Conservation (phyloP, 305 asterid genomes). For the Petunia hybrid region DNA sequence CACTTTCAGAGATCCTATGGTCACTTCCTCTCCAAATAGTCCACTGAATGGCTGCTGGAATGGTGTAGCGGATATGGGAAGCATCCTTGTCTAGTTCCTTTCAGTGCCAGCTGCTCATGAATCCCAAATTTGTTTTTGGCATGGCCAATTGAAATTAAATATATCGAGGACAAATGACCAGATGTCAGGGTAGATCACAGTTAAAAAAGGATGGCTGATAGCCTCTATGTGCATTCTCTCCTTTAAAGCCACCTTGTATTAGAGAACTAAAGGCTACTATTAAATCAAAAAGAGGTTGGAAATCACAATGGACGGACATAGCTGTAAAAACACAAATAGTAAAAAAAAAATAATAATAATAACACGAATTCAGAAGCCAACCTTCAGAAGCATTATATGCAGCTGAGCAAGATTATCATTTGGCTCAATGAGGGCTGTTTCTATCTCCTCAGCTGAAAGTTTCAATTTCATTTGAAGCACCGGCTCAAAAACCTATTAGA, state of each 20-base stretch:
- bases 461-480: conserved; percentile 57
- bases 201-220: conserved; percentile 3
- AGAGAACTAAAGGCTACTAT: conserved; percentile 11
- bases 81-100: conserved; percentile 9
- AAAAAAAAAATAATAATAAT: too few species aligned
- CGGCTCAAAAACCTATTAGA: conserved; percentile 73
- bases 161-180: conserved; percentile 2
- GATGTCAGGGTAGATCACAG: background rate
- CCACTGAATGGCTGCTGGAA: conserved; percentile 13
- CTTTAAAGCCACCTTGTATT: conserved; percentile 18
- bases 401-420: conserved; percentile 71
- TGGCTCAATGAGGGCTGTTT: conserved; percentile 74
- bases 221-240: conserved; percentile 20
- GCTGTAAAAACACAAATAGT: conserved; percentile 6
- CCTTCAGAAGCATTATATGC: conserved; percentile 82
- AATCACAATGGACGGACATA: background rate
- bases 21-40: conserved; percentile 13
- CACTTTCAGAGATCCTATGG: background rate
- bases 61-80: conserved; percentile 3
- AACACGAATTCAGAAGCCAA: conserved; percentile 24
- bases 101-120: background rate
- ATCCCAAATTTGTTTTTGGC: background rate
- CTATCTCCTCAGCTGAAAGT: conserved; percentile 85
- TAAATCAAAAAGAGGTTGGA: conserved; percentile 28
- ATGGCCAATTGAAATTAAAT: background rate